Evolutionary conservation across 108 stramenopile genomes (phyloP), one percentile per base, ranked within the genome.

Genomic region (Cyclotella distinguenda): DNA sequence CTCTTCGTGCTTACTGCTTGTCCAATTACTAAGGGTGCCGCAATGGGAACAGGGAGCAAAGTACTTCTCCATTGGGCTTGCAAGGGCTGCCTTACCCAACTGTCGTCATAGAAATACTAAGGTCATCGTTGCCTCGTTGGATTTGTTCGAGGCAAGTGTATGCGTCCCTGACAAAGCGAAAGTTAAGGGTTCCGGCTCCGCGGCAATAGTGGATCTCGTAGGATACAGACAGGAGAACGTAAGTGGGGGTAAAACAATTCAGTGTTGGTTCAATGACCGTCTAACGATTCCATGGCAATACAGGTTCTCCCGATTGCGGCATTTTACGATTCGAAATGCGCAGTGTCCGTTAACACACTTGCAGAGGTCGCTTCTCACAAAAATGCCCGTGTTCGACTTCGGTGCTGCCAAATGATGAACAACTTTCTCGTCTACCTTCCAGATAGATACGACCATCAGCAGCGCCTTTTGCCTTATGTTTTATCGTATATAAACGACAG

Each of bases 181-280:
- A 51, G 44, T 68, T n/a, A 86, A 88, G 31, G 89, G 88, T 10
- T 84, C 92, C 0, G 92, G 88, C 5, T 82, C 88, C 11, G 70
- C 80, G 2, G 88, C 87, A 11, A 94, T 94, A 32, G 49, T 43
- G 4, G 92, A 94, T 59, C 70, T 91, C 6, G 82, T 88, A 21
- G 92, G 92, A 8, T 91, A 82, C 64, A 68, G 77, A 22, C 87
- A 83, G 48, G 85, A 88, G 22, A 94, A 94, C 62, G 60, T 72
- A 25, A 60, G 70, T 54, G 52, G 26, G 19, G 22, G 23, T 31
- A 3, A 12, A 38, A 44, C 43, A 28, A 13, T 0, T 19, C 5
- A 2, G 2, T 2, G 19, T 48, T 48, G 3, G 3, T 19, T 21
- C 1, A 22, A 8, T 33, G 59, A 27, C 7, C 22, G 25, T 2